Conservation (phyloP, 164 flowering plant species). For the Kingdonia uniflora region DNA sequence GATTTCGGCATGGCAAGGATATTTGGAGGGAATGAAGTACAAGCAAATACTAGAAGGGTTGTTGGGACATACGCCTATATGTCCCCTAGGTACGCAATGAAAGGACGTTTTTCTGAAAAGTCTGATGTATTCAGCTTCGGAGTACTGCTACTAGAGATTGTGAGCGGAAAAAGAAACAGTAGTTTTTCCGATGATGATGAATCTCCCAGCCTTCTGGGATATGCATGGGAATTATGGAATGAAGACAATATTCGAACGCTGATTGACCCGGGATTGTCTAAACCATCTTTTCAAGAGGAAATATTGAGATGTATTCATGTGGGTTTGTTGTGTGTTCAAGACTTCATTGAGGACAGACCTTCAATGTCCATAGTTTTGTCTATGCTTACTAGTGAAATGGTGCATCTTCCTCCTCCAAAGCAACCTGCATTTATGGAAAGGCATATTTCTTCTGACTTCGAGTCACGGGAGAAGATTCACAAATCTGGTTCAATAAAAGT, state of each 20-base stretch:
- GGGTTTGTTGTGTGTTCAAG: conserved; percentile 17
- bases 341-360: conserved; percentile 13
- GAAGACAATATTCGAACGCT: conserved; percentile 2
- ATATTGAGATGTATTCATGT: conserved; percentile 14
- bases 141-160: too few relatives aligned
- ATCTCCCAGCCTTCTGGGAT: too few relatives aligned
- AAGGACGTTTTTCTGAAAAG: too few relatives aligned
- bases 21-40: too few relatives aligned
- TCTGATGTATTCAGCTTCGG: too few relatives aligned
- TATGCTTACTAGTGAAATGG: conserved; percentile 14
- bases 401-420: conserved; percentile 10
- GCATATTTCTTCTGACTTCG: neutral
- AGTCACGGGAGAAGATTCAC: neutral
- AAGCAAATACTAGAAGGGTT: too few relatives aligned
- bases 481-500: neutral
- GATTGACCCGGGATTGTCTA: neutral
- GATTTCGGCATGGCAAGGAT: too few relatives aligned
- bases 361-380: conserved; percentile 13
- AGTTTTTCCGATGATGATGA: too few relatives aligned
- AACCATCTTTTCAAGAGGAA: neutral
- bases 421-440: conserved; percentile 13
- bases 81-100: too few relatives aligned
- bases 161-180: too few relatives aligned
- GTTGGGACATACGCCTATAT: too few relatives aligned
- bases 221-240: conserved; percentile 13